Evolutionary conservation across 106 monocot species (phyloP), one percentile per base, ranked within the genome.

Genomic region (Agapanthus africanus): DNA sequence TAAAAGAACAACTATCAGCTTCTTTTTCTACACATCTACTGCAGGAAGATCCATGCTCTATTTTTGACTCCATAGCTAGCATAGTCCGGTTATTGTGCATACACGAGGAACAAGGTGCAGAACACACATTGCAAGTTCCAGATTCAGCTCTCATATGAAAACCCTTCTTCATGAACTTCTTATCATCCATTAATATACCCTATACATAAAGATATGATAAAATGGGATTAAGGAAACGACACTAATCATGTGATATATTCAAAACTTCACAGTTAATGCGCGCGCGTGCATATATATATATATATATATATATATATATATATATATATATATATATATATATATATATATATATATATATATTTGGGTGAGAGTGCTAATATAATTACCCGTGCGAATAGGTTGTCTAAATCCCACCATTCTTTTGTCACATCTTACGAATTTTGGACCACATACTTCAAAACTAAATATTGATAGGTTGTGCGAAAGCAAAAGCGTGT

Each of bases 61-160:
- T 70, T 36, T 79, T 87, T 30, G 83, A 90, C 23, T 78, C 83
- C 76, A 79, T 71, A 11, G 40, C 63, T 74, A 74, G 67, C 3
- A 52, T 6, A 42, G 67, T 60, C 51, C 74, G 69, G 39, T 68
- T 71, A 42, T 66, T 50, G 73, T 95, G 95, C 81, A 91, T 76
- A 66, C 95, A 95, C 61, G 91, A 95, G 46, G 88, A 85, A 75
- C 95, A 95, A 69, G 95, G 91, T 72, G 91, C 81, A 62, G 80
- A 78, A 42, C 91, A 97, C 31, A 97, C 83, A 71, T 91, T 91
- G 40, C 91, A 91, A 46, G 88, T 84, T 42, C 95, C 95, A 72
- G 95, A 84, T 76, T 84, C 82, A 30, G 37, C 39, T 56, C 71
- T 72, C 40, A 73, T 73, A 60, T 66, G 23, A 27, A 5, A 39